Evolutionary conservation across 306 rosid species (phyloP), one percentile per base, ranked within the genome.

Genomic region (Pueraria montana): DNA sequence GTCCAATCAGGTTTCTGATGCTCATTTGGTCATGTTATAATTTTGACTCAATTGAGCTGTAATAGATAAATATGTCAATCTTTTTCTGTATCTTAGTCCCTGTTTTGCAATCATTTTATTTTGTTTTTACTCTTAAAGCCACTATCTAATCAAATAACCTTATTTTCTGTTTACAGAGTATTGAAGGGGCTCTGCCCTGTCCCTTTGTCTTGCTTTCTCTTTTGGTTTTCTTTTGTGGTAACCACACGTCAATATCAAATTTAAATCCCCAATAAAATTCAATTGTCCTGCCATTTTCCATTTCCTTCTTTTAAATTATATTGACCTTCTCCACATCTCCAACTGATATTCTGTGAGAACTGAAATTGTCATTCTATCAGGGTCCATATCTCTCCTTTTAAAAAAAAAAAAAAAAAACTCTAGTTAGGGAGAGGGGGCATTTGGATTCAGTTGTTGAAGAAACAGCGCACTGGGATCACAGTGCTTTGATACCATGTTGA

Each of bases 301-400:
- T 38, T 69, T 34, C 21, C 74, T 34, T 63, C 18, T 52, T 36
- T 74, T 63, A 23, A 40, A 62, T 30, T 27, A 36, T 67, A 26
- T 61, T 63, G 75, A 87, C 78, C 55, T 74, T 46, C 11, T 62
- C 55, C 63, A 45, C 72, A 36, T 59, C 45, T 64, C 27, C 50
- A 52, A 43, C 69, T 40, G 62, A 72, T 34, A 58, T 48, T 86
- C n/a, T 48, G 30, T 27, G 59, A 61, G 72, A 74, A 59, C 78
- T 83, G 53, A 52, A 68, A 38, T 17, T 42, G 69, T 81, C 83
- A 76, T 81, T 75, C 36, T 52, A 13, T 62, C 70, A 66, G 23
- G 40, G 23, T 18, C 49, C 18, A 5, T n/a, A n/a, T 40, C 24
- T 80, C 27, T 42, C 24, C 40, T 63, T 2, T 27, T 3, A 1